Evolutionary conservation across 305 asterid species (phyloP), one percentile per base, ranked within the genome.

Genomic region (Euphrasia arctica): DNA sequence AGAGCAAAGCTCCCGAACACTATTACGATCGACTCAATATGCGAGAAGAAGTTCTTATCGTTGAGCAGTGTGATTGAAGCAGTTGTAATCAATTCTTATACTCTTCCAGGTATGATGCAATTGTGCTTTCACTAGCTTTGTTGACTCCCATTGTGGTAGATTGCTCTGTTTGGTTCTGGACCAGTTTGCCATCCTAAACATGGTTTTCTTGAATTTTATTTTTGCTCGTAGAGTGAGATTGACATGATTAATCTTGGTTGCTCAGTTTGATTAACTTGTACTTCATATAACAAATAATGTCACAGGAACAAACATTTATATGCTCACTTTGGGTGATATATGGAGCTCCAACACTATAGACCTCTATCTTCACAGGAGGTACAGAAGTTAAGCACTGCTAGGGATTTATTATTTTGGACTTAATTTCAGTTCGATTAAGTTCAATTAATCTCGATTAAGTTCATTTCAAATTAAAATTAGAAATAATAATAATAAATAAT

Each of bases 341-440:
- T 87, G 96, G 95, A 90, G 99, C 84, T 86, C 96, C 66, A 86
- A 85, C 70, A 87, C 95, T 41, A 85, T 91, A 63, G 96, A 89
- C 77, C 75, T 91, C 48, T 91, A 87, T 81, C 96, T 91, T 70
- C 98, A 91, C 69, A 76, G 86, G 70, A 87, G 98, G 98, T 87
- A 71, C 68, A 72, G 41, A 61, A 22, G 28, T 27, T 36, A 5
- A 14, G 13, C 11, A 27, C 58, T 18, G 32, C 36, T 3, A 54
- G 57, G 12, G 12, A 29, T 31, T n/a, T 54, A n/a, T 4, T 25
- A 1, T 25, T 25, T 25, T 25, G 27, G 27, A 25, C 27, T 25
- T 25, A 25, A 25, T 25, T 25, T 25, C 27, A 25, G 27, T 25
- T 25, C 27, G 27, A 25, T 25, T 25, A 25, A n/a, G n/a, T n/a